phyloP scores from a whole-genome alignment of 495 filamentous ascomycete genomes.

The Lophium mytilinum region DNA sequence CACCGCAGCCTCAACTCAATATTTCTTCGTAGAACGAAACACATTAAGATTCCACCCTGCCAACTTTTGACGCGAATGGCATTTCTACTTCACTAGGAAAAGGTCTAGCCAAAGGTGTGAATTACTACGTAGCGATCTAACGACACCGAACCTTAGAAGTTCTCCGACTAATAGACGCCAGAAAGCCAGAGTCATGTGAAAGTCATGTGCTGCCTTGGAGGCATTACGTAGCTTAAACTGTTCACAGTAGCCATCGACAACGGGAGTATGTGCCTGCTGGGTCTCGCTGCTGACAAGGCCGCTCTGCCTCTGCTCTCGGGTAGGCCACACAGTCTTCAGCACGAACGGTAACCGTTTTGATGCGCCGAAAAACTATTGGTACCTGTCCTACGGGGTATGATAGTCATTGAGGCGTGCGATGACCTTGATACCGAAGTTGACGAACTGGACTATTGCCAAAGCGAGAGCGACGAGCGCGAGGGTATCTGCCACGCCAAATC shows the following conservation, averaged over 20 bases:
- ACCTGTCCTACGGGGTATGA: neutral
- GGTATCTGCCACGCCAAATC: neutral
- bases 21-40: too few species aligned
- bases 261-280: neutral
- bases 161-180: too few species aligned
- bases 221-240: neutral
- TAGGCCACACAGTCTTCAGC: neutral
- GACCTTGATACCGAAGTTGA: constrained; percentile 1
- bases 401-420: constrained; percentile 1
- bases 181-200: too few species aligned
- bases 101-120: too few species aligned
- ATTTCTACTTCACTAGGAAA: too few species aligned
- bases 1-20: too few species aligned
- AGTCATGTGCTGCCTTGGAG: too few species aligned
- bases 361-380: neutral
- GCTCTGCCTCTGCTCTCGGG: neutral
- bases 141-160: too few species aligned
- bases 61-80: too few species aligned
- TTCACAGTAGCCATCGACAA: neutral
- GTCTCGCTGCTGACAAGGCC: neutral
- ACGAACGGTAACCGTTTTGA: constrained; percentile 4
- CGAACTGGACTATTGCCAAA: constrained; percentile 5
- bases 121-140: too few species aligned
- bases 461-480: constrained; percentile 7
- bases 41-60: too few species aligned